Evolutionary conservation across 371 early-diverging fungal genomes (phyloP), one percentile per base, ranked within the genome.

Genomic region (Mucor racemosus): DNA sequence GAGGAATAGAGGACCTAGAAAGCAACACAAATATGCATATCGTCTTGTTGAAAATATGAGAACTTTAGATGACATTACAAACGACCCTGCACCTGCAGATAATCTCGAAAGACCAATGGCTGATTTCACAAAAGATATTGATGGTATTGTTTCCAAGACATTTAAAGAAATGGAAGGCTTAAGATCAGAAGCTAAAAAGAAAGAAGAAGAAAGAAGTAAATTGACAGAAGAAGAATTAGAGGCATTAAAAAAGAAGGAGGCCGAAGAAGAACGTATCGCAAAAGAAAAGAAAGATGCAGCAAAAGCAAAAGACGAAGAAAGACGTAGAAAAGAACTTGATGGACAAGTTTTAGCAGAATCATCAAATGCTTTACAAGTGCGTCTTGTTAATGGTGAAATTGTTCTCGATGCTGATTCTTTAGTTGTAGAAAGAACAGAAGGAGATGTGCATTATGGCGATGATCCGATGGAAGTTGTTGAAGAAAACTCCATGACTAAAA

Each of bases 401-500:
- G 86, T 84, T 7, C 66, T 92, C 64, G 92, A 92, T 69, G 72
- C 76, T 38, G 84, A 82, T 26, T 88, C 91, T 6, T 69, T 91
- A 38, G 61, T 62, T 4, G 59, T 72, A 7, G 63, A 68, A 41
- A 64, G 72, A 72, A 42, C 50, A 36, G 79, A 81, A 44, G 76
- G 79, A 9, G 76, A 76, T 8, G 38, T 69, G 9, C 74, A 79
- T 9, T 60, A 63, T 36, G 60, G 76, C 4, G 71, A 73, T 7
- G 83, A 71, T 10, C 72, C 81, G 0, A 75, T 89, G 81, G 91
- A 92, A 69, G 75, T 87, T 0, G 88, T 92, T 1, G 92, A 90
- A 67, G 92, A 92, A 77, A 86, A 78, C 0, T 69, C 82, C 0
- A 76, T 76, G 60, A 77, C 85, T 3, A 77, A 76, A 58, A 76